Conservation (phyloP, 2,329 filamentous ascomycete species). For the Neonectria neomacrospora region DNA sequence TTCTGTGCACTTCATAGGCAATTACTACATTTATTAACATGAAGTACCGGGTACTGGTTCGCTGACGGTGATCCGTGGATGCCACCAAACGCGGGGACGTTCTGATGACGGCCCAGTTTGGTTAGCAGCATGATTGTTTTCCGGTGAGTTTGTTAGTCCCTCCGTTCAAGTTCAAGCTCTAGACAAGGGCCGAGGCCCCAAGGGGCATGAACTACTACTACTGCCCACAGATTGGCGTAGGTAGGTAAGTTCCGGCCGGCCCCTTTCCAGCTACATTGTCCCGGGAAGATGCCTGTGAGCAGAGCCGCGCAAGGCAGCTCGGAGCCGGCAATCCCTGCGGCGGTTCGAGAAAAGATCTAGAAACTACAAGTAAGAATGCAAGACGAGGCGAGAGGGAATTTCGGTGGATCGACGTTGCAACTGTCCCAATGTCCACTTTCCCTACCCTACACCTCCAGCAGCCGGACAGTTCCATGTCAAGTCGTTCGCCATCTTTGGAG, state of each 20-base stretch:
- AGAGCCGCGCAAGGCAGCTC: conserved; percentile 14
- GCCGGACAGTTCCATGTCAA: not conserved
- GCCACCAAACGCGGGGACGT: conserved; percentile 9
- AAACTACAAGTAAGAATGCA: conserved; percentile 3
- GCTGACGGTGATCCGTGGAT: not conserved
- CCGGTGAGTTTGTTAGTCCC: conserved; percentile 10
- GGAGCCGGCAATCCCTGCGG: conserved; percentile 14
- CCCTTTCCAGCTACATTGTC: conserved; percentile 21
- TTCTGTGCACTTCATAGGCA: not conserved
- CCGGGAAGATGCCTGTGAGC: conserved; percentile 19
- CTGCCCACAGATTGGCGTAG: conserved; percentile 2
- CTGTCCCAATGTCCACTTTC: not conserved
- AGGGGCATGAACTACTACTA: not conserved
- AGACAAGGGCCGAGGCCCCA: not conserved
- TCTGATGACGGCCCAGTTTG: not conserved
- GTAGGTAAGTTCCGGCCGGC: conserved; percentile 3
- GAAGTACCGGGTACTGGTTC: not conserved
- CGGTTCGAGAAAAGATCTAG: conserved; percentile 13
- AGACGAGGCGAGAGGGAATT: not conserved
- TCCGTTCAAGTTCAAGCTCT: conserved; percentile 1
- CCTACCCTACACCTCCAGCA: conserved; percentile 26
- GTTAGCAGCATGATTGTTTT: not conserved
- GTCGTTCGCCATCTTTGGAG: conserved; percentile 18
- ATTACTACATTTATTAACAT: too few relatives aligned
- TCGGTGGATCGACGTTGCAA: not conserved